Base-by-base conservation (phyloP, 78 protist species). In the Protostelium mycophagum region DNA sequence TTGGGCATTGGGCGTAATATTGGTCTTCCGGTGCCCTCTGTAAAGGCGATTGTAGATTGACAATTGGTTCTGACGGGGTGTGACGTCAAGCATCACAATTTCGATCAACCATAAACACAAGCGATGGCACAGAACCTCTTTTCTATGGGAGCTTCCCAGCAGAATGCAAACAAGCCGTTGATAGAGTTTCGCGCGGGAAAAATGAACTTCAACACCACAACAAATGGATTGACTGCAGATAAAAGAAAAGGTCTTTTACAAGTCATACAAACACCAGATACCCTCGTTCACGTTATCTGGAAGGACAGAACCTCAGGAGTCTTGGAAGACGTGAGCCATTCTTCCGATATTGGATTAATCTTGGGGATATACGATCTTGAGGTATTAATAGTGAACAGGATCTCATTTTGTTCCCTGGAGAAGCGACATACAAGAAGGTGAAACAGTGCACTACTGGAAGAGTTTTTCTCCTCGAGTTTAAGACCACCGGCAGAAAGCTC, bases 401-500 rank as follows among this genome's bases (percentile, higher is more conserved):
- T 34, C 88, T 84, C 28, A 85, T 89, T 35, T 0, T 89, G 37
- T 85, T 89, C 36, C 87, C 85, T 28, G 85, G 35, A 0, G 88
- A 85, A 25, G 85, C 88, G 0, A 28, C 31, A 23, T 85, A 39
- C n/a, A 29, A 37, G 83, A 1, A 35, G 29, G 86, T 90, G 1
- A 23, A 0, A 38, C 36, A 51, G 35, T 1, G 38, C 39, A 90
- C 37, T 35, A 90, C 83, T 23, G 85, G 85, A 1, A 87, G 92
- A 28, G 92, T 90, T n/a, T 90, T 63, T 35, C 34, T 90, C 35
- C 88, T 90, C 38, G 36, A 35, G 29, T 90, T 90, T 39, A 1
- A 1, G 1, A 10, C 63, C 1, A 10, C 88, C 1, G 34, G 28
- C 0, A 31, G 63, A 36, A 38, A 63, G 1, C 38, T 39, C 35